These are phyloP conservation scores for Aspergillus latus DNA, from an alignment of 2,329 filamentous ascomycete genomes.

Conservation along the genomic window DNA sequence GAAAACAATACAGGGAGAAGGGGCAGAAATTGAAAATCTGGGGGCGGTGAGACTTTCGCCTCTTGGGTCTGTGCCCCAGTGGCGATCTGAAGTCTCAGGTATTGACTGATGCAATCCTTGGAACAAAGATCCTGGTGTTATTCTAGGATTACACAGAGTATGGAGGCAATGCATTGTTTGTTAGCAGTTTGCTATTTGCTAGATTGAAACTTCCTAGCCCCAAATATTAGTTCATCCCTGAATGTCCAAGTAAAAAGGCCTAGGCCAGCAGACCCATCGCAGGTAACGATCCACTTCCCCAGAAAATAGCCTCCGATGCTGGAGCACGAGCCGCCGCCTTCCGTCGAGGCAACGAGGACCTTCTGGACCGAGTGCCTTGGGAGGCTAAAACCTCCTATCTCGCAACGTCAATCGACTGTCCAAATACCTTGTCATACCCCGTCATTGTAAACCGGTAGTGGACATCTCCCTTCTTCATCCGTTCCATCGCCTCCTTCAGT, in stretches of 20 bases:
- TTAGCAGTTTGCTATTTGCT: not conserved
- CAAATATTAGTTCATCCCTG: not conserved
- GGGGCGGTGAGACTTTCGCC: not conserved
- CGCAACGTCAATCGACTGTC: not conserved
- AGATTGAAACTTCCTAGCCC: not conserved
- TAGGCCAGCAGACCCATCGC: not conserved
- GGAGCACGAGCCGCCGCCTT: not conserved
- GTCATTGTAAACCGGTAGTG: conserved; percentile 71
- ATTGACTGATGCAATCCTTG: too few relatives aligned
- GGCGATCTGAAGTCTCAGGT: too few relatives aligned
- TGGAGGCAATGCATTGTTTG: too few relatives aligned
- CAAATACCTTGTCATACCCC: conserved; percentile 40
- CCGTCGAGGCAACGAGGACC: not conserved
- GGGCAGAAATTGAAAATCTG: not conserved
- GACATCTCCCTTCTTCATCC: conserved; percentile 70
- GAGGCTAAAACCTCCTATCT: too few relatives aligned
- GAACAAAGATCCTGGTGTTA: too few relatives aligned
- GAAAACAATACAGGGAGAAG: too few relatives aligned
- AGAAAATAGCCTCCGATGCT: not conserved
- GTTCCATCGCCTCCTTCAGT: conserved; percentile 67
- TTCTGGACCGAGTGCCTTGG: not conserved
- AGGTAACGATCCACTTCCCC: conserved; percentile 7
- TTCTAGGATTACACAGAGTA: not conserved
- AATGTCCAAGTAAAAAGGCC: not conserved
- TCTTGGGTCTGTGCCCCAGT: too few relatives aligned